Percentiles rank a stretch among this genome's conserved stretches.
Evolutionary conservation across 2,329 filamentous ascomycete genomes (phyloP).

Genomic region (Fusarium continuum): DNA sequence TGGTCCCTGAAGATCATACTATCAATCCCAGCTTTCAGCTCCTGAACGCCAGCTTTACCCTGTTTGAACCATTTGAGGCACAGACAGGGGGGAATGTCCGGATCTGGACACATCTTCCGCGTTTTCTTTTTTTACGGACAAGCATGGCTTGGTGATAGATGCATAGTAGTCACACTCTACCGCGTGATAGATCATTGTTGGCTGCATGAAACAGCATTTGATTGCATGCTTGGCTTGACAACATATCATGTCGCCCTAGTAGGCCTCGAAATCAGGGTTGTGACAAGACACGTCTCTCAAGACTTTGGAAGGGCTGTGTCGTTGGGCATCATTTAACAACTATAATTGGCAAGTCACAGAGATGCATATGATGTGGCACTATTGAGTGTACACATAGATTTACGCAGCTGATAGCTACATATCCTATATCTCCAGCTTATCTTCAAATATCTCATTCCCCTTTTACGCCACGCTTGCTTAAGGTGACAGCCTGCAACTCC

Average conservation of each 20-base stretch:
- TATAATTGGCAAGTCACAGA: slow-evolving; percentile 6
- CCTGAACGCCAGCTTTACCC: slow-evolving; percentile 1
- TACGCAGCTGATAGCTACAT: not conserved
- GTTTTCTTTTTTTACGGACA: slow-evolving; percentile 1
- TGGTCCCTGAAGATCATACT: slow-evolving; percentile 9
- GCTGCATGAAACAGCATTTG: slow-evolving; percentile 8
- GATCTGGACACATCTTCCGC: slow-evolving; percentile 1
- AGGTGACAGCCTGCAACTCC: slow-evolving; percentile 16
- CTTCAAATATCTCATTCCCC: slow-evolving; percentile 2
- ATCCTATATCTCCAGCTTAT: slow-evolving; percentile 4
- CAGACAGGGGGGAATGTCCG: slow-evolving; percentile 1
- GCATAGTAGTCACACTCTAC: slow-evolving; percentile 18
- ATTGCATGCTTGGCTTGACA: slow-evolving; percentile 5
- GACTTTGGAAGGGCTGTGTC: not conserved
- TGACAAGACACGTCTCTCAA: not conserved
- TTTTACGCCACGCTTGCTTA: slow-evolving; percentile 18
- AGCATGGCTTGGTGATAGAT: slow-evolving; percentile 11
- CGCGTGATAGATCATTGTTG: slow-evolving; percentile 6
- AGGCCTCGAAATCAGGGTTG: not conserved
- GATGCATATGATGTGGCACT: not conserved
- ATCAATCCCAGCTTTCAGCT: not conserved
- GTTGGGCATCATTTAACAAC: not conserved
- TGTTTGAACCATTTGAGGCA: slow-evolving; percentile 22
- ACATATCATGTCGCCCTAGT: not conserved
- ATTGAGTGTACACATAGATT: not conserved